These are phyloP conservation scores for Exophiala xenobiotica DNA, from an alignment of 2,329 filamentous ascomycete species.

Conservation along the genomic window DNA sequence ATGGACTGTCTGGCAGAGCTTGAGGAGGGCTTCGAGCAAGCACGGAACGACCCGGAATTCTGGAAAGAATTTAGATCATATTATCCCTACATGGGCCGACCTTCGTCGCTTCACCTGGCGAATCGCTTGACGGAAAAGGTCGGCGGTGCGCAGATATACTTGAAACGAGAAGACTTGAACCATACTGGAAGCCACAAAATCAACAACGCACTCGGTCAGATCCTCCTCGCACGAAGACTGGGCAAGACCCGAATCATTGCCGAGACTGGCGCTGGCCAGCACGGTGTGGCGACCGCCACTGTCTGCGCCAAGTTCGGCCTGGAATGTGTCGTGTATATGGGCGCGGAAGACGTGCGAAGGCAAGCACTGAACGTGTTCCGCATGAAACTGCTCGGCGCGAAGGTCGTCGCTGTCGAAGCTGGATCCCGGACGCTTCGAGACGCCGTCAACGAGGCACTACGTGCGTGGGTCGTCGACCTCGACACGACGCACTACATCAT, in stretches of 20 bases:
- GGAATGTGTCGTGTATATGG: constrained; percentile 98
- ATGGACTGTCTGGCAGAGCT: constrained; percentile 95
- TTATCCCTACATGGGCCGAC: constrained; percentile 96
- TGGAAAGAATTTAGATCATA: constrained; percentile 97
- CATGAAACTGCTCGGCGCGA: constrained; percentile 92
- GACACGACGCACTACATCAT: constrained; percentile 98
- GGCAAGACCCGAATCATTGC: constrained; percentile 98
- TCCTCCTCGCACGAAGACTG: constrained; percentile 77
- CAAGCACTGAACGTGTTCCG: constrained; percentile 98
- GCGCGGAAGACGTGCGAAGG: constrained; percentile 91
- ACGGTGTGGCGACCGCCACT: constrained; percentile 95
- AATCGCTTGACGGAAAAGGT: constrained; percentile 84
- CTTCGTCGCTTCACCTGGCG: constrained; percentile 86
- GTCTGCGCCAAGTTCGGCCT: constrained; percentile 98
- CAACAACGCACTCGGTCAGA: constrained; percentile 95
- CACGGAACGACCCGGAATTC: constrained; percentile 83
- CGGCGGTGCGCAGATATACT: constrained; percentile 92
- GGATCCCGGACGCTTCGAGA: constrained; percentile 80
- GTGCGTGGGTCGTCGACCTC: constrained; percentile 89
- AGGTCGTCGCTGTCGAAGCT: constrained; percentile 88
- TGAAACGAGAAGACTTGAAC: constrained; percentile 97
- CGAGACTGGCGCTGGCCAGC: constrained; percentile 95
- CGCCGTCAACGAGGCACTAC: constrained; percentile 92
- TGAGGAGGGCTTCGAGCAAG: constrained; percentile 84
- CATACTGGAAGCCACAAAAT: constrained; percentile 99